Evolutionary conservation across 2,329 filamentous ascomycete genomes (phyloP), one percentile per base, ranked within the genome.

Genomic region (Aureobasidium uvarum): DNA sequence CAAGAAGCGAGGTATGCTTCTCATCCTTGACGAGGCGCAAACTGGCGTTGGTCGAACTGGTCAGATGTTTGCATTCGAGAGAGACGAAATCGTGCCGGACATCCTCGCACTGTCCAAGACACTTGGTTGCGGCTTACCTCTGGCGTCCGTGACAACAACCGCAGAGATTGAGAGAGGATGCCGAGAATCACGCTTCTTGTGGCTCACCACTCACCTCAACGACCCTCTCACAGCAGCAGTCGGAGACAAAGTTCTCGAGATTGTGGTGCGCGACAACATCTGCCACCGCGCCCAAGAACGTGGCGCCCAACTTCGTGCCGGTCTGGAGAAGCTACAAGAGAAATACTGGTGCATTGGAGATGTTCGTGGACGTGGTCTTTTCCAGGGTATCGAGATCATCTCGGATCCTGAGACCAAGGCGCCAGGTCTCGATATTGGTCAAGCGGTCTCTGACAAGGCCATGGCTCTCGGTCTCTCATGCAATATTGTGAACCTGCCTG

Each of bases 21-120:
- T 86, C 7, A 86, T 87, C 52, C 73, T 86, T 18, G 85, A 87
- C 67, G 85, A 86, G 70, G 84, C 85, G 0, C 85, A 86, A 73
- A 86, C 85, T 0, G 84, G 82, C 0, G 77, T 87, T 2, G 84
- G 84, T 0, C 77, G 85, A 0, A 81, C 79, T 0, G 85, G 85
- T 0, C 73, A 81, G 1, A 83, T 88, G 78, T 86, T 87, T 59
- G 86, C 84, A 0, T 83, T 87, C 56, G 75, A 85, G 66, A 41
- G 52, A 28, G 52, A 56, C 16, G 52, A 20, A 18, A 56, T 56
- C 8, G 51, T 79, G 1, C 78, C 78, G 1, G 77, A 89, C 69
- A 86, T 89, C 41, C 74, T 74, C 33, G 68, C 71, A 5, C 62
- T 74, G 62, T 70, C 67, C 52, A 75, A 75, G 66, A 71, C 71